These are phyloP conservation scores for Lactarius indigo DNA, from an alignment of 768 basidiomycete genomes.

Conservation along the genomic window DNA sequence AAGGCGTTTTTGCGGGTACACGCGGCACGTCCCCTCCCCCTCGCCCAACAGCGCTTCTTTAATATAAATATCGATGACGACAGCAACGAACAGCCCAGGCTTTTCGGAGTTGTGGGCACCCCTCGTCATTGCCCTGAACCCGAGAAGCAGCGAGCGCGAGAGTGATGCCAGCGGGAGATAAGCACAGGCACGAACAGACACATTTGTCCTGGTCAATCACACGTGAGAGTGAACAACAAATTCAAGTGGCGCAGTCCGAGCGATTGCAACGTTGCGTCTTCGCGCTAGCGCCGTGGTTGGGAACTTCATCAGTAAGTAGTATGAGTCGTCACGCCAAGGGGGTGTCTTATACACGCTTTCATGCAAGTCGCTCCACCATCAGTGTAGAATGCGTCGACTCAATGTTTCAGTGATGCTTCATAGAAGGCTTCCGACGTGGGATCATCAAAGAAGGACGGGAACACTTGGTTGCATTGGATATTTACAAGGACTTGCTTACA, in stretches of 20 bases:
- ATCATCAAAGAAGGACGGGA: background rate
- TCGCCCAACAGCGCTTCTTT: background rate
- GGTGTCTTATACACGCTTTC: background rate
- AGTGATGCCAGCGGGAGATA: conserved; percentile 6
- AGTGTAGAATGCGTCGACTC: background rate
- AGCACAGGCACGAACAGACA: conserved; percentile 7
- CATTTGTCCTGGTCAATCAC: background rate
- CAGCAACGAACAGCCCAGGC: conserved; percentile 12
- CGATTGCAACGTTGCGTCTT: conserved; percentile 12
- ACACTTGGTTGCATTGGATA: background rate
- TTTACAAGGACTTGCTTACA: conserved; percentile 1
- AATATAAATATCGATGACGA: conserved; percentile 15
- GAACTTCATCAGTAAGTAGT: background rate
- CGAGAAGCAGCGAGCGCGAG: background rate
- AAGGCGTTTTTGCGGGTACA: background rate
- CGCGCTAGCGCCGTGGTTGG: background rate
- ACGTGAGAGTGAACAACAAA: background rate
- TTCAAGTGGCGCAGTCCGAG: conserved; percentile 8
- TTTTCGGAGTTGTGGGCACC: conserved; percentile 15
- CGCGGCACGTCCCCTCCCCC: conserved; percentile 1
- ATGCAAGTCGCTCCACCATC: background rate
- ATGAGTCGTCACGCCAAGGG: background rate
- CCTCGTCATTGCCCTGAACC: conserved; percentile 21
- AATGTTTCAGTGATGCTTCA: background rate
- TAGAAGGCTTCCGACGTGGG: background rate